These are phyloP conservation scores for Neofusicoccum sp. DNA, from an alignment of 2,329 filamentous ascomycete species.

Conservation along the genomic window DNA sequence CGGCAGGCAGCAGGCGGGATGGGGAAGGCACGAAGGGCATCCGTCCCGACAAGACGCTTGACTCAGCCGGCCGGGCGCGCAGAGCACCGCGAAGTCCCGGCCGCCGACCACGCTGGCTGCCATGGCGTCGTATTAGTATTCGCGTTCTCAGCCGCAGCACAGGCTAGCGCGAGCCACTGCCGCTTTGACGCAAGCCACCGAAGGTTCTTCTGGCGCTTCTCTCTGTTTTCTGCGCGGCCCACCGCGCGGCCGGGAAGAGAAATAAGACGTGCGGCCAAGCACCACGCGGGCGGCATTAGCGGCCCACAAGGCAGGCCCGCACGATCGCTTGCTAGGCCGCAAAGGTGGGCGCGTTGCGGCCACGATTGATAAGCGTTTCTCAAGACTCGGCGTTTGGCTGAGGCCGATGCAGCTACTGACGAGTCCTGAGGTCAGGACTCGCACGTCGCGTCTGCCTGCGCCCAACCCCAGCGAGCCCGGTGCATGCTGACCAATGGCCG, in stretches of 20 bases:
- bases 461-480: background rate
- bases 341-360: slow-evolving; percentile 10
- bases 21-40: background rate
- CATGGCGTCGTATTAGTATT: background rate
- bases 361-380: slow-evolving; percentile 6
- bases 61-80: background rate
- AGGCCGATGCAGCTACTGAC: background rate
- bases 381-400: background rate
- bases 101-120: background rate
- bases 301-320: too few species aligned
- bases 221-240: background rate
- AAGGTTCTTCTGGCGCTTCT: background rate
- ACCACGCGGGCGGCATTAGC: too few species aligned
- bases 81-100: too few species aligned
- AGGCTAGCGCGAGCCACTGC: background rate
- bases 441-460: background rate
- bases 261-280: too few species aligned
- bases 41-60: background rate
- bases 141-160: background rate
- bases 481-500: background rate
- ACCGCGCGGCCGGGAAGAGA: too few species aligned
- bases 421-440: slow-evolving; percentile 13
- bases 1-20: background rate
- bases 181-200: background rate
- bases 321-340: background rate